A percentile compares a stretch with the other conserved stretches of the same genome.
These are phyloP conservation scores for Saturnispora gosingensis DNA, from an alignment of 805 yeast genomes.

Conservation along the genomic window DNA sequence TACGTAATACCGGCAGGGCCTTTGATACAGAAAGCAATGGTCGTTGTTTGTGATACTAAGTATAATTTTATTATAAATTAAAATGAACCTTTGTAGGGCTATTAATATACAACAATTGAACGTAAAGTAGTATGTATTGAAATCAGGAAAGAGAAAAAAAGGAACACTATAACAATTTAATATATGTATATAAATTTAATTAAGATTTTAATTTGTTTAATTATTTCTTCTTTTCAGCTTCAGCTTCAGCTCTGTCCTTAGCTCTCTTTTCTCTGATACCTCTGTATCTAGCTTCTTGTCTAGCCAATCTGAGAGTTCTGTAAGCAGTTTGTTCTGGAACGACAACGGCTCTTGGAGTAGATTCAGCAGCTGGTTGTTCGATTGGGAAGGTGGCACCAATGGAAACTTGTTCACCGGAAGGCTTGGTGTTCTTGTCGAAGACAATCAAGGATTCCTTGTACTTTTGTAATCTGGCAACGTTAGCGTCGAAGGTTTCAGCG, in stretches of 20 bases:
- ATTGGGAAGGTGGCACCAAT: slow-evolving; percentile 85
- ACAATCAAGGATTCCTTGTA: slow-evolving; percentile 93
- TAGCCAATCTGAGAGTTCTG: slow-evolving; percentile 93
- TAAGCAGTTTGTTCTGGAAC: slow-evolving; percentile 63
- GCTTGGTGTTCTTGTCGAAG: slow-evolving; percentile 82
- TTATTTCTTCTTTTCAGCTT: slow-evolving; percentile 97
- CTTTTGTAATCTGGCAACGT: slow-evolving; percentile 94
- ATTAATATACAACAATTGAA: slow-evolving; percentile 2
- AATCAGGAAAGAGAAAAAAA: slow-evolving; percentile 1
- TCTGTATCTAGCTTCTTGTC: slow-evolving; percentile 85
- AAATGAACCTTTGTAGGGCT: too few species aligned
- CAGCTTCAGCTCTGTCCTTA: slow-evolving; percentile 95
- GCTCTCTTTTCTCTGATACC: slow-evolving; percentile 99
- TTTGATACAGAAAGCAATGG: too few species aligned
- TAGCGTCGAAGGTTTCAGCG: slow-evolving; percentile 87
- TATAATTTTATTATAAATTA: too few species aligned
- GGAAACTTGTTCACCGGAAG: slow-evolving; percentile 71
- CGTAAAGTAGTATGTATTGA: slow-evolving; percentile 3
- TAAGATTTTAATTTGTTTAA: slow-evolving; percentile 19
- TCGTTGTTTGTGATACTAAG: too few species aligned
- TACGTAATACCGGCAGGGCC: neutral
- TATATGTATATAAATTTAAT: slow-evolving; percentile 3
- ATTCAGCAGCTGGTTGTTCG: slow-evolving; percentile 63
- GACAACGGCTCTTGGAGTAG: slow-evolving; percentile 84
- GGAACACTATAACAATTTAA: slow-evolving; percentile 3